Percentiles rank a stretch among this genome's conserved stretches.
phyloP scores from a whole-genome alignment of 2,329 filamentous ascomycete genomes.

The Fusarium falciforme region DNA sequence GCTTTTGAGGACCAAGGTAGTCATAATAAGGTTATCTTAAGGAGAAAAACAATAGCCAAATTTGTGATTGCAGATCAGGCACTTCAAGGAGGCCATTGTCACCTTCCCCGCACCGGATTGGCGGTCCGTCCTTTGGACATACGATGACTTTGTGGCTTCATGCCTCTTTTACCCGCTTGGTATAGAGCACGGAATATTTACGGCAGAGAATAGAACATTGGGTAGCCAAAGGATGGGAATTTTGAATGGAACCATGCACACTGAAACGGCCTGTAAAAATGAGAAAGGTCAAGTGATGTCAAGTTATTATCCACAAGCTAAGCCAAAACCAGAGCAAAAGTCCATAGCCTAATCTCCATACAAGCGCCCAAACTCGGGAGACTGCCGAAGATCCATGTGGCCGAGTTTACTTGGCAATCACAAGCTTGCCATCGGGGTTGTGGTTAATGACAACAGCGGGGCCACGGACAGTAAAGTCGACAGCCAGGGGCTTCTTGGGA shows the following conservation, averaged over 20 bases:
- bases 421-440: not conserved
- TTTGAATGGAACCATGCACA: not conserved
- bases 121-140: not conserved
- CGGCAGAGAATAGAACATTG: not conserved
- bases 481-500: not conserved
- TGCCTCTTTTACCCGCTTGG: not conserved
- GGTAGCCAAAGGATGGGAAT: not conserved
- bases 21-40: not conserved
- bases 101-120: not conserved
- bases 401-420: not conserved
- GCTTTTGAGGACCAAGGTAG: not conserved
- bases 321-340: not conserved
- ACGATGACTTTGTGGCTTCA: not conserved
- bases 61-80: not conserved
- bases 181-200: not conserved
- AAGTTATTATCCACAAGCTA: not conserved
- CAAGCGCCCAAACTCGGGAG: not conserved
- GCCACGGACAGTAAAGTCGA: not conserved
- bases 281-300: not conserved
- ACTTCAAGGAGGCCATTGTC: not conserved
- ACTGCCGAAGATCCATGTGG: not conserved
- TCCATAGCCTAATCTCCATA: not conserved
- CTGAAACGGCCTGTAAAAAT: not conserved
- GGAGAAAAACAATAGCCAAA: not conserved
- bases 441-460: not conserved